Evolutionary conservation across 768 basidiomycete genomes (phyloP).

Genomic region (Thelephora aurantiotincta): DNA sequence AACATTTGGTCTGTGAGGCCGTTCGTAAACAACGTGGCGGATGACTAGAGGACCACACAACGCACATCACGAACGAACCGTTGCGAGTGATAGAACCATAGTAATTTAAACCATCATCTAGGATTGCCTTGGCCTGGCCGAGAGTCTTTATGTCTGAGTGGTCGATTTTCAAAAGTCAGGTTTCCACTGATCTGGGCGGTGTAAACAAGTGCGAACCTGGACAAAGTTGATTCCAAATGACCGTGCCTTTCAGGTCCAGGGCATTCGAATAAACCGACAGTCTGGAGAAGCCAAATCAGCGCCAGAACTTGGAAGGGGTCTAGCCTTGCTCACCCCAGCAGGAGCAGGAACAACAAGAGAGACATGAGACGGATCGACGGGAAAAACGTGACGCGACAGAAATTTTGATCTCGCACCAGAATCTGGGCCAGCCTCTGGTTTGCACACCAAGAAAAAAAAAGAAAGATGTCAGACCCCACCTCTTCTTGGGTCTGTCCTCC

Average conservation of each 20-base stretch:
- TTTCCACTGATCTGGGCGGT: background rate
- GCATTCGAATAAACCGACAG: conserved; percentile 21
- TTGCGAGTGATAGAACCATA: conserved; percentile 37
- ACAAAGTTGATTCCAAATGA: conserved; percentile 65
- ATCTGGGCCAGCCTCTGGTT: too few species aligned
- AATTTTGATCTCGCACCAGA: too few species aligned
- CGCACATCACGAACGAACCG: conserved; percentile 60
- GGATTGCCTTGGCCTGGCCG: conserved; percentile 40
- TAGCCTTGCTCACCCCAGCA: too few species aligned
- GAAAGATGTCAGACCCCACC: conserved; percentile 14
- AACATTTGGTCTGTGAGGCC: conserved; percentile 41
- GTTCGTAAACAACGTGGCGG: background rate
- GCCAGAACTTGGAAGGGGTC: background rate
- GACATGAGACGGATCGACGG: too few species aligned
- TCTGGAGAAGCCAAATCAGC: conserved; percentile 1
- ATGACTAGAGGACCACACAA: background rate
- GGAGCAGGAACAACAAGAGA: too few species aligned
- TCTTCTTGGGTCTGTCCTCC: conserved; percentile 61
- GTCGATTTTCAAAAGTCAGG: conserved; percentile 3
- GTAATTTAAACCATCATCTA: conserved; percentile 40
- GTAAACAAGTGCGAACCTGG: conserved; percentile 24
- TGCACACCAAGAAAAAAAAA: too few species aligned
- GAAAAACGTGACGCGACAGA: too few species aligned
- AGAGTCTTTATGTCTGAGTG: conserved; percentile 18
- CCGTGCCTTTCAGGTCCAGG: conserved; percentile 43